Conservation (phyloP, 2,329 filamentous ascomycete genomes). For the Cladosporium sp. region DNA sequence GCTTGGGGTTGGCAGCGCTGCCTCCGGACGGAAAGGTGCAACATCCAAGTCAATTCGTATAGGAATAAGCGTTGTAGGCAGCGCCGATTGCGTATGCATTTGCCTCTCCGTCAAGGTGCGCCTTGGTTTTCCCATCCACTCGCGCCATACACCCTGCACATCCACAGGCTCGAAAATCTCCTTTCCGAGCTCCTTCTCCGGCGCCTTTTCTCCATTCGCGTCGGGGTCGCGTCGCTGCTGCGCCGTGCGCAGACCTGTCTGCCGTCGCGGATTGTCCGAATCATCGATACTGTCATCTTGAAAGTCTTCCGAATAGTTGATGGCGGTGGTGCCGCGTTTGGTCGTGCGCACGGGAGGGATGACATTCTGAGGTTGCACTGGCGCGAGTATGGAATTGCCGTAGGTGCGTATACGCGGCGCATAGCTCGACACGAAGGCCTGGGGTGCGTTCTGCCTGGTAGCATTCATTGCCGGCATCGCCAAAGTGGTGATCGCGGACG, state of each 20-base stretch:
- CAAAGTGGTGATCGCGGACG: not conserved
- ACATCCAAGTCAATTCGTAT: conserved; percentile 96
- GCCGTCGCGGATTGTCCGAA: conserved; percentile 63
- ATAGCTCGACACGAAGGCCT: conserved; percentile 88
- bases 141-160: conserved; percentile 85
- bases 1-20: conserved; percentile 61
- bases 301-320: conserved; percentile 97
- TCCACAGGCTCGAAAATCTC: conserved; percentile 75
- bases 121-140: conserved; percentile 82
- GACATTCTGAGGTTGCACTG: conserved; percentile 69
- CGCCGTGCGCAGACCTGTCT: conserved; percentile 78
- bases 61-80: conserved; percentile 87
- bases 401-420: conserved; percentile 86
- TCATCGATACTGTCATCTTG: conserved; percentile 79
- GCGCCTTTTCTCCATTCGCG: conserved; percentile 56
- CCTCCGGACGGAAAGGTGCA: conserved; percentile 65
- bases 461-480: conserved; percentile 19
- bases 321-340: conserved; percentile 91
- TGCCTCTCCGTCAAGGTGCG: conserved; percentile 54
- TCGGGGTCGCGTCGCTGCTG: conserved; percentile 64
- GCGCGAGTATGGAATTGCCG: conserved; percentile 85
- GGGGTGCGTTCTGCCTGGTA: conserved; percentile 55
- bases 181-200: conserved; percentile 70
- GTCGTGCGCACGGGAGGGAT: conserved; percentile 75
- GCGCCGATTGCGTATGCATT: conserved; percentile 61